Evolutionary conservation across 139 green algal genomes (phyloP).

Genomic region (Diplosphaera chodatii): DNA sequence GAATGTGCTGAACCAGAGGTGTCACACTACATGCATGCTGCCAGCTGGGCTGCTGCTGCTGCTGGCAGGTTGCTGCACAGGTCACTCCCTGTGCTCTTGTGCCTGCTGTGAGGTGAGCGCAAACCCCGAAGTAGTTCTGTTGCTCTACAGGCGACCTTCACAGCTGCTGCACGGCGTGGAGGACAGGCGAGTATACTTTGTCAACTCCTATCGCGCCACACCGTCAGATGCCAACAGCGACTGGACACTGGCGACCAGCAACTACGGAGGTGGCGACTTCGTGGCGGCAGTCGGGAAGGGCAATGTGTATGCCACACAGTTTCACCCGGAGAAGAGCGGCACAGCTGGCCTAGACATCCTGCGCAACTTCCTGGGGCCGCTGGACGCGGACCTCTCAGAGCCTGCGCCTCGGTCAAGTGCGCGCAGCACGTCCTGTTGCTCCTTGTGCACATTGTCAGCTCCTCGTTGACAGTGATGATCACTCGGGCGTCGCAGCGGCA

Average conservation of each 20-base stretch:
- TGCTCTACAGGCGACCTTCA: conserved; percentile 12
- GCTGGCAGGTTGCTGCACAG: background rate
- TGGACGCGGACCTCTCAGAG: conserved; percentile 10
- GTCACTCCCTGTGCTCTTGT: no score
- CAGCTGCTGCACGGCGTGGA: conserved; percentile 54
- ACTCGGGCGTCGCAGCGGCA: no score
- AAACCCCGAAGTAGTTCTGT: background rate
- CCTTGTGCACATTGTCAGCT: no score
- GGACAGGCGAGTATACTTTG: conserved; percentile 90
- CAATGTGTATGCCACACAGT: conserved; percentile 81
- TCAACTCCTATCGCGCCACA: conserved; percentile 88
- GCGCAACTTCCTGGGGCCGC: conserved; percentile 64
- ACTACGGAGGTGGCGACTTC: conserved; percentile 89
- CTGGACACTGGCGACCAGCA: conserved; percentile 85
- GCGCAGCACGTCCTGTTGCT: no score
- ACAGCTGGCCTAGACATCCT: conserved; percentile 67
- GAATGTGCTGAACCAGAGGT: conserved; percentile 75
- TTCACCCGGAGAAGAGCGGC: conserved; percentile 98
- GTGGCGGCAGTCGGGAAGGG: conserved; percentile 77
- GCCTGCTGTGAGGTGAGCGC: no score
- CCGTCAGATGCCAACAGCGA: conserved; percentile 67
- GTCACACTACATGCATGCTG: background rate
- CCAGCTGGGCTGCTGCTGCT: background rate
- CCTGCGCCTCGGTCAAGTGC: background rate
- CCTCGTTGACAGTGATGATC: no score